phyloP scores from a whole-genome alignment of 1,139 yeast genomes.

The Debaryomyces psychrophilus region DNA sequence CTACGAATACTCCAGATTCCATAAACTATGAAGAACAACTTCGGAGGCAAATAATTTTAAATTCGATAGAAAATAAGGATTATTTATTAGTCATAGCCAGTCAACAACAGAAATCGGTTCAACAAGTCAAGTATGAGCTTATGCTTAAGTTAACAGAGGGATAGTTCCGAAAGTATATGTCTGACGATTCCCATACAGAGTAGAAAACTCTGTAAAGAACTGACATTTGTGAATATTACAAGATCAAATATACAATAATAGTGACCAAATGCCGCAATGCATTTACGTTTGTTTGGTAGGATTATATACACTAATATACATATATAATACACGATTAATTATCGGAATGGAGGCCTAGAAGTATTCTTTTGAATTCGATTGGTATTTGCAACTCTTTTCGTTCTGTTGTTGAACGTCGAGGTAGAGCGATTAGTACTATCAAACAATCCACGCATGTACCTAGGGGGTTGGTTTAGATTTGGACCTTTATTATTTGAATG shows the following conservation, averaged over 20 bases:
- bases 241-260: not conserved
- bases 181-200: too few relatives aligned
- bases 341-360: constrained; percentile 28
- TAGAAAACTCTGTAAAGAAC: not conserved
- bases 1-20: constrained; percentile 8
- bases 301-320: constrained; percentile 10
- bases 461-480: constrained; percentile 48
- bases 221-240: not conserved
- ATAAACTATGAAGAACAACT: constrained; percentile 42
- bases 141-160: constrained; percentile 25
- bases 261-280: not conserved
- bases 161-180: too few relatives aligned
- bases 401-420: constrained; percentile 9
- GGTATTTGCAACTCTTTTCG: not conserved
- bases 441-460: constrained; percentile 47
- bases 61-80: constrained; percentile 48
- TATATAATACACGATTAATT: constrained; percentile 6
- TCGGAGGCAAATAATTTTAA: constrained; percentile 42
- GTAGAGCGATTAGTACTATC: constrained; percentile 16
- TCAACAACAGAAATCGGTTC: constrained; percentile 48
- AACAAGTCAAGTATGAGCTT: constrained; percentile 47
- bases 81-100: constrained; percentile 47
- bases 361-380: constrained; percentile 2
- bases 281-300: not conserved
- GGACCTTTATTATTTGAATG: constrained; percentile 26